Conservation (phyloP, 495 filamentous ascomycete species). For the Echria macrotheca region DNA sequence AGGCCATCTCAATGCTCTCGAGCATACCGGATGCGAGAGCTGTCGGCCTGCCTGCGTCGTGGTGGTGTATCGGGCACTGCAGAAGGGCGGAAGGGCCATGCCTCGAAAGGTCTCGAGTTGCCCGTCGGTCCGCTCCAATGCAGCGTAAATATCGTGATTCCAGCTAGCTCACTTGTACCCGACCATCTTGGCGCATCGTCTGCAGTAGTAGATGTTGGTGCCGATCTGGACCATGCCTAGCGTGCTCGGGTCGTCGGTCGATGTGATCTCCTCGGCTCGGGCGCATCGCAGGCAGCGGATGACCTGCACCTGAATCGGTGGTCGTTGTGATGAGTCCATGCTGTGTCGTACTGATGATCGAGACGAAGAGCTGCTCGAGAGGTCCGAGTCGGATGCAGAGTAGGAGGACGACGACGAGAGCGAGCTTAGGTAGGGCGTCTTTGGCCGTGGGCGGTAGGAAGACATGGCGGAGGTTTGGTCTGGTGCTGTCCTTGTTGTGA, state of each 20-base stretch:
- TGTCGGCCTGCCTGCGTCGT: too few relatives aligned
- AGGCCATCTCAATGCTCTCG: too few relatives aligned
- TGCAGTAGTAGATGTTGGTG: constrained; percentile 76
- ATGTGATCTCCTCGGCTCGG: constrained; percentile 48
- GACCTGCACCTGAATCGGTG: constrained; percentile 44
- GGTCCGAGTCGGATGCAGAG: constrained; percentile 39
- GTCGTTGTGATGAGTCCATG: constrained; percentile 39
- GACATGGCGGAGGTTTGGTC: constrained; percentile 27
- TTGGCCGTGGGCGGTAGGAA: constrained; percentile 31
- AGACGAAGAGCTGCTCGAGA: constrained; percentile 23
- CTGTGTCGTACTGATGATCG: constrained; percentile 26
- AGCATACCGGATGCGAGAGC: too few relatives aligned
- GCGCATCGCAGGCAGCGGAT: constrained; percentile 53
- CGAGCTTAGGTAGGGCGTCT: constrained; percentile 34
- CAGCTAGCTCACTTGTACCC: constrained; percentile 61
- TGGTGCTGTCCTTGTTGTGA: background rate
- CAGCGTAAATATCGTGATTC: too few relatives aligned
- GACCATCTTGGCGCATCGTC: constrained; percentile 65
- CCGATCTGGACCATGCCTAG: constrained; percentile 62
- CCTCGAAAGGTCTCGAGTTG: too few relatives aligned
- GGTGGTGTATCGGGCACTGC: too few relatives aligned
- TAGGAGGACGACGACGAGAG: constrained; percentile 33
- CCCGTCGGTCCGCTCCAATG: too few relatives aligned
- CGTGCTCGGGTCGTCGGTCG: constrained; percentile 47
- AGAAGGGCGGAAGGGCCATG: too few relatives aligned